These are phyloP conservation scores for Cadophora gregata DNA, from an alignment of 2,329 filamentous ascomycete species.

Conservation along the genomic window DNA sequence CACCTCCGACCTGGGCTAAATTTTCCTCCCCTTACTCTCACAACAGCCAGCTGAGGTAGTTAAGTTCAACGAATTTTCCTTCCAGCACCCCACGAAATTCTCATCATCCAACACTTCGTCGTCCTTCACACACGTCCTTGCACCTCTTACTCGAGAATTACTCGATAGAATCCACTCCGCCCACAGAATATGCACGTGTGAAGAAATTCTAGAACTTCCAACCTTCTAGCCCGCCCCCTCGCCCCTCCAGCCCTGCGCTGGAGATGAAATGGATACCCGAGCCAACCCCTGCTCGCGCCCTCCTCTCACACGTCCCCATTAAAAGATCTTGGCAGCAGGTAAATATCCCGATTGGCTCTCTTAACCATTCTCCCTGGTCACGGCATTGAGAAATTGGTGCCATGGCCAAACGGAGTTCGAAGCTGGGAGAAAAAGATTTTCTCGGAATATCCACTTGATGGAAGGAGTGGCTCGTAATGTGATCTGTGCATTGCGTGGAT, in stretches of 20 bases:
- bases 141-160: conserved; percentile 35
- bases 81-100: background rate
- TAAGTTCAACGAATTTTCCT: background rate
- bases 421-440: background rate
- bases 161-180: conserved; percentile 34
- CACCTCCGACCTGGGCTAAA: no score
- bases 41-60: background rate
- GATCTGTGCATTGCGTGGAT: conserved; percentile 1
- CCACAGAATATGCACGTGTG: background rate
- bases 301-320: no score
- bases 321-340: background rate
- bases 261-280: conserved; percentile 6
- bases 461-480: background rate
- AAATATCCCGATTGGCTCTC: conserved; percentile 4
- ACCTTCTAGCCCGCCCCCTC: conserved; percentile 10
- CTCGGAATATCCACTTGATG: conserved; percentile 2
- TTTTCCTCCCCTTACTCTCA: background rate
- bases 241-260: no score
- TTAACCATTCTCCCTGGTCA: background rate
- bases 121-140: conserved; percentile 9
- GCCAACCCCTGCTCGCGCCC: background rate
- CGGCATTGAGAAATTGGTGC: background rate
- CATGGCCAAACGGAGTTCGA: background rate
- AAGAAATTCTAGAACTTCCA: conserved; percentile 12
- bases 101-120: conserved; percentile 12